Evolutionary conservation across 2,329 filamentous ascomycete genomes (phyloP).

Genomic region (Truncatella angustata): DNA sequence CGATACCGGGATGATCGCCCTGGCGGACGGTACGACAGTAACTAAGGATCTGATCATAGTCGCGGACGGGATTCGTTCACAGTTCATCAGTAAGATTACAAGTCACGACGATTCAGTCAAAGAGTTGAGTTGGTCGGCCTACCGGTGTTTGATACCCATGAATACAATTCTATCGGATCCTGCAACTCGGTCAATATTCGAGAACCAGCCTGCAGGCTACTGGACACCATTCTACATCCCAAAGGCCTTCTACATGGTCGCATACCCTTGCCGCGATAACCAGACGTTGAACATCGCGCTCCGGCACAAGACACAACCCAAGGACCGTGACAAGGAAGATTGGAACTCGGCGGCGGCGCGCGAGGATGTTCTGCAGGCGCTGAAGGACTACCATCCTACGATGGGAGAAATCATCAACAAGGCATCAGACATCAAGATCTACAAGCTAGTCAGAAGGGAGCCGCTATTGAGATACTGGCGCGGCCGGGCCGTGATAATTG

Average conservation of each 20-base stretch:
- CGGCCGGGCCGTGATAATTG: constrained; percentile 14
- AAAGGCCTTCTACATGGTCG: constrained; percentile 11
- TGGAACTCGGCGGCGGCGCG: constrained; percentile 11
- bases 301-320: constrained; percentile 9
- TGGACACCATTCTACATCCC: constrained; percentile 11
- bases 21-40: constrained; percentile 5
- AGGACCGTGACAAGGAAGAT: not conserved
- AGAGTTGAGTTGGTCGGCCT: constrained; percentile 11
- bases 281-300: constrained; percentile 10
- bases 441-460: constrained; percentile 11
- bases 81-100: constrained; percentile 8
- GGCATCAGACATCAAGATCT: constrained; percentile 10
- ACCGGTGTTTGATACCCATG: constrained; percentile 15
- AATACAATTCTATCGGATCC: constrained; percentile 5
- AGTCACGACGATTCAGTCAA: constrained; percentile 1
- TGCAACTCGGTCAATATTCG: constrained; percentile 5
- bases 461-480: constrained; percentile 7
- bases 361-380: constrained; percentile 8
- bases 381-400: constrained; percentile 10
- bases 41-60: constrained; percentile 26
- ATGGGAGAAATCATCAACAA: constrained; percentile 11
- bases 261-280: constrained; percentile 9
- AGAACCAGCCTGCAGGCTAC: constrained; percentile 5
- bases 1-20: constrained; percentile 3
- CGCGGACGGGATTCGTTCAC: constrained; percentile 22